Conservation (phyloP, 2,329 filamentous ascomycete species). For the Calonectria hawksworthii region DNA sequence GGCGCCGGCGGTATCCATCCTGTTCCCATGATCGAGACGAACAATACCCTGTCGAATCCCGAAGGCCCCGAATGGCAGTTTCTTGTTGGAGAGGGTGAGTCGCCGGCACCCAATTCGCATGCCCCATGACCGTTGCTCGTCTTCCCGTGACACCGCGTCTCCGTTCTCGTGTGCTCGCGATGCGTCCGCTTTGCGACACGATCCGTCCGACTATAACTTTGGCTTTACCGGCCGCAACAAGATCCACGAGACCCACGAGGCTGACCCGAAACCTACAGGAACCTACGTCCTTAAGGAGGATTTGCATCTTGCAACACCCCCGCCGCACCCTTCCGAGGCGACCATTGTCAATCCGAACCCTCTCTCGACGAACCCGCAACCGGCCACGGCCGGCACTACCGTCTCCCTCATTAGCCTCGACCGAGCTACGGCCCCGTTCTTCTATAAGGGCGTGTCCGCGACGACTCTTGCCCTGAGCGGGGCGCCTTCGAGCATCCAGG, state of each 20-base stretch:
- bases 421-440: conserved; percentile 65
- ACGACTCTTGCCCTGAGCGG: conserved; percentile 62
- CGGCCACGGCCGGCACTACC: conserved; percentile 88
- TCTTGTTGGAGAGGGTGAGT: conserved; percentile 88
- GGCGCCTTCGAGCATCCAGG: conserved; percentile 67
- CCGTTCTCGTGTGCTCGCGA: background rate
- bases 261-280: conserved; percentile 64
- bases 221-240: background rate
- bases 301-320: conserved; percentile 91
- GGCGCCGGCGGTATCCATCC: conserved; percentile 77
- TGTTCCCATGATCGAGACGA: conserved; percentile 89
- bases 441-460: conserved; percentile 68
- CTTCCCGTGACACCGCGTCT: conserved; percentile 16
- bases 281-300: conserved; percentile 94
- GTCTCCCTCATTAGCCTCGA: conserved; percentile 83
- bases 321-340: conserved; percentile 94
- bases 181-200: background rate
- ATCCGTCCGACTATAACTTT: background rate
- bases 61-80: conserved; percentile 89
- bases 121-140: background rate
- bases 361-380: conserved; percentile 85
- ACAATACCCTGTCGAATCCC: conserved; percentile 87
- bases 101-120: background rate
- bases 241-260: background rate
- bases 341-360: conserved; percentile 91